Evolutionary conservation across 768 basidiomycete species (phyloP), one percentile per base, ranked within the genome.

Genomic region (Mycena latifolia): DNA sequence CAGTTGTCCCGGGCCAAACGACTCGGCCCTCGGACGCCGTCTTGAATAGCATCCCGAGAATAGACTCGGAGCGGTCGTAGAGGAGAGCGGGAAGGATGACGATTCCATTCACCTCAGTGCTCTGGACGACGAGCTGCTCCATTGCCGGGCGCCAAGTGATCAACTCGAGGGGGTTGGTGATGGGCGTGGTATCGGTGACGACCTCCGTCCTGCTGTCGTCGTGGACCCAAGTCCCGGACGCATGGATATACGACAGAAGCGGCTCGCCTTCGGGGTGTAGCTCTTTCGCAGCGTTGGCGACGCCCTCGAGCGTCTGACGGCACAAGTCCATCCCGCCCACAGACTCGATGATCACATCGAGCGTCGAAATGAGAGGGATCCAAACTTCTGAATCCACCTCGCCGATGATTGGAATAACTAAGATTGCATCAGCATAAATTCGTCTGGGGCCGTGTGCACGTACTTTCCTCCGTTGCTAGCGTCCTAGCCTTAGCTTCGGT

Each of bases 201-300:
- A 76, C 60, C 3, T 74, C 71, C 0, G 45, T 69, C 46, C 78
- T 77, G 70, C 75, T 73, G 41, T 84, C 80, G 6, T 79, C 77
- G 65, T 82, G 79, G 11, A 82, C 77, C 84, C 84, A 85, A 0
- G 79, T 77, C 12, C 84, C 85, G 0, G 81, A 83, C 17, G 80
- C 80, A 69, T 81, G 81, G 65, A 86, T 82, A 70, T 80, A 86
- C 0, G 79, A 74, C 31, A 84, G 73, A 66, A 83, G 82, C 5
- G 82, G 76, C 0, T 78, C 75, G 41, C 70, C 68, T 0, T 67
- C 31, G 1, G 79, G 76, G 6, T 80, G 78, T 18, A 69, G 59
- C 51, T 67, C 27, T 5, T 75, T 28, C 6, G 75, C 76, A 22
- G 75, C 75, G 0, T 74, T 67, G 7, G 72, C 61, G 18, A 73